phyloP scores from a whole-genome alignment of 768 basidiomycete species.

The Mycena amicta region DNA sequence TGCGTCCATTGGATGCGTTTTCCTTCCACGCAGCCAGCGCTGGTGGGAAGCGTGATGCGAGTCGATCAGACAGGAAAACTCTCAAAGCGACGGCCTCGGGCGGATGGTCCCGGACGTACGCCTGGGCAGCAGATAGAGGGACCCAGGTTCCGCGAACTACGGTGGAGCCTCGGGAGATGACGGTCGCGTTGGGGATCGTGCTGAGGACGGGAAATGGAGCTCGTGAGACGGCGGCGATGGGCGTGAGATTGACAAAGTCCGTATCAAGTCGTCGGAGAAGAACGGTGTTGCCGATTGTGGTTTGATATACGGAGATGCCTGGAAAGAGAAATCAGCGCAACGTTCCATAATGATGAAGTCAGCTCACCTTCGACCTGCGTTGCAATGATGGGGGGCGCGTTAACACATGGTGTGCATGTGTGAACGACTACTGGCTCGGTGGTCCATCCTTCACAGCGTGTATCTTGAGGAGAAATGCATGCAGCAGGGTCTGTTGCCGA shows the following conservation, averaged over 20 bases:
- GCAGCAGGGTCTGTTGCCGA: too few relatives aligned
- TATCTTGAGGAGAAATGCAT: conserved; percentile 45
- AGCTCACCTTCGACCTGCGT: conserved; percentile 70
- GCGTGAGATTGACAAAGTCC: conserved; percentile 74
- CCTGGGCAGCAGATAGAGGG: conserved; percentile 58
- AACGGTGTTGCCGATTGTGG: conserved; percentile 53
- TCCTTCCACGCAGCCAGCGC: conserved; percentile 62
- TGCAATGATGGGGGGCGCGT: conserved; percentile 59
- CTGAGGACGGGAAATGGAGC: conserved; percentile 40
- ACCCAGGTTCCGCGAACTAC: conserved; percentile 69
- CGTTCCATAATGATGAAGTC: conserved; percentile 18
- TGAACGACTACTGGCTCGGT: conserved; percentile 55
- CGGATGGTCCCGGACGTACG: conserved; percentile 52
- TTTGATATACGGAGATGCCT: conserved; percentile 80
- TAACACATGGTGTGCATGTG: conserved; percentile 61
- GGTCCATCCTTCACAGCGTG: conserved; percentile 34
- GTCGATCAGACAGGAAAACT: conserved; percentile 62
- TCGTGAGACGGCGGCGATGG: conserved; percentile 51
- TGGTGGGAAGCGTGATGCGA: conserved; percentile 64
- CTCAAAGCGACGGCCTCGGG: conserved; percentile 40
- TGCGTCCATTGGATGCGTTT: conserved; percentile 47
- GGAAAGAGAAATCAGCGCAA: conserved; percentile 12
- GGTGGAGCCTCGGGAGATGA: conserved; percentile 54
- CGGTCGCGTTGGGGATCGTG: conserved; percentile 48
- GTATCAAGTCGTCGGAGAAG: conserved; percentile 77